Base-by-base conservation (phyloP, 208 protist species). In the Wallacemonas rigidus region DNA sequence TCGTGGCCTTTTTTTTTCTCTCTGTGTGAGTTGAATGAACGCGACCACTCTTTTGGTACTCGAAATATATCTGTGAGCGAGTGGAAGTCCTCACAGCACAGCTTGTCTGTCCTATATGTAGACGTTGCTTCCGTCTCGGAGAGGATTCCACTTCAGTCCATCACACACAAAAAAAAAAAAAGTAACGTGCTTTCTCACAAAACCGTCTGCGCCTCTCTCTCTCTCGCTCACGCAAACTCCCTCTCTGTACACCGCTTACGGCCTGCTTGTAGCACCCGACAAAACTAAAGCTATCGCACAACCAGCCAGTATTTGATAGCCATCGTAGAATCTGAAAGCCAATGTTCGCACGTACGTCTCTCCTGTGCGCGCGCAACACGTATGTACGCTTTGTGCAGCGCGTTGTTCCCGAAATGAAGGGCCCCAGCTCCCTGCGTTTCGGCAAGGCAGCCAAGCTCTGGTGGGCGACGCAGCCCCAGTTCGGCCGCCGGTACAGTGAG, bases 381-480 rank as follows among this genome's bases (percentile, higher is more conserved):
- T 74, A 65, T 51, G 35, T 45, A 3, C 60, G 57, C 58, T 74
- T 74, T 43, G 12, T 60, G 3, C 4, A 43, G 48, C 26, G 40
- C 48, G 36, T 74, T 15, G 58, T 7, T 3, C 44, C 56, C 5
- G 36, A 58, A 17, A 36, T 53, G 11, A 44, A 74, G 50, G 70
- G 70, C 5, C 44, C 57, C 45, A 63, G 57, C 26, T 5, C 43
- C 3, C 35, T 14, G 26, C 70, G 58, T 48, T 65, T 68, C 15
- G 26, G 9, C 3, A 61, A 55, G 47, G 60, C 39, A 3, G 70
- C 58, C 14, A 61, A 60, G 40, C 61, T 74, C 58, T 74, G 70
- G 70, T 57, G 53, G 45, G 47, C 48, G 50, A 74, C 70, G 58
- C 17, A 47, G 50, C 70, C 70, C 6, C 55, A 68, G 50, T 74